A percentile compares a stretch with the other conserved stretches of the same genome.
These are phyloP conservation scores for Aspergillus pseudoviridinutans DNA, from an alignment of 2,329 filamentous ascomycete species.

Conservation along the genomic window DNA sequence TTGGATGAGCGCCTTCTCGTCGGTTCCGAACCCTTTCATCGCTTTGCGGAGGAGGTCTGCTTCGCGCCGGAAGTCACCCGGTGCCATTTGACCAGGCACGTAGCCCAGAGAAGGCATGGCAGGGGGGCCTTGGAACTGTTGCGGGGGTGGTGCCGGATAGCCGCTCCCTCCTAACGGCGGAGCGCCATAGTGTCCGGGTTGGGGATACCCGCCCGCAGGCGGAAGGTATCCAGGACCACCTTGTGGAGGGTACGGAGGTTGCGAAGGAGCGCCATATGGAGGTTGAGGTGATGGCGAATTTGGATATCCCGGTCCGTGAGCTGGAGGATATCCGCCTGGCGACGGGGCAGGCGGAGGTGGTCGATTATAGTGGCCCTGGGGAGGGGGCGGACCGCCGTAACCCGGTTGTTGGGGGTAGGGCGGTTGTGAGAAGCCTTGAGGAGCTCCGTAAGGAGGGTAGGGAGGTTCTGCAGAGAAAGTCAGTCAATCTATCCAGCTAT, in stretches of 20 bases:
- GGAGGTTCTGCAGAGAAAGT: constrained; percentile 17
- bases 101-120: constrained; percentile 72
- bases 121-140: constrained; percentile 17
- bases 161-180: constrained; percentile 19
- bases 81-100: constrained; percentile 63
- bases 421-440: constrained; percentile 23
- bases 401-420: constrained; percentile 20
- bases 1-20: constrained; percentile 72
- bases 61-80: constrained; percentile 62
- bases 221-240: constrained; percentile 23
- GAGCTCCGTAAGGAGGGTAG: constrained; percentile 25
- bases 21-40: constrained; percentile 92
- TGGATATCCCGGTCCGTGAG: constrained; percentile 14
- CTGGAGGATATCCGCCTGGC: constrained; percentile 28
- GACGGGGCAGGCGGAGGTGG: constrained; percentile 24
- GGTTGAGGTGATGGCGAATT: constrained; percentile 14
- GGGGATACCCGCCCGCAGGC: constrained; percentile 24
- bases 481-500: background rate
- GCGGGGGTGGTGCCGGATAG: constrained; percentile 24
- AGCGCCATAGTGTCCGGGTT: constrained; percentile 38
- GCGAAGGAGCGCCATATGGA: constrained; percentile 12
- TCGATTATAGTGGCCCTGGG: constrained; percentile 24
- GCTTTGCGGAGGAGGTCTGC: constrained; percentile 70
- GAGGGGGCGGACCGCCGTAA: constrained; percentile 16
- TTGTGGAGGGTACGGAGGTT: constrained; percentile 11